A percentile compares a stretch with the other conserved stretches of the same genome.
These are phyloP conservation scores for Royoungia palumana DNA, from an alignment of 768 basidiomycete genomes.

Conservation along the genomic window DNA sequence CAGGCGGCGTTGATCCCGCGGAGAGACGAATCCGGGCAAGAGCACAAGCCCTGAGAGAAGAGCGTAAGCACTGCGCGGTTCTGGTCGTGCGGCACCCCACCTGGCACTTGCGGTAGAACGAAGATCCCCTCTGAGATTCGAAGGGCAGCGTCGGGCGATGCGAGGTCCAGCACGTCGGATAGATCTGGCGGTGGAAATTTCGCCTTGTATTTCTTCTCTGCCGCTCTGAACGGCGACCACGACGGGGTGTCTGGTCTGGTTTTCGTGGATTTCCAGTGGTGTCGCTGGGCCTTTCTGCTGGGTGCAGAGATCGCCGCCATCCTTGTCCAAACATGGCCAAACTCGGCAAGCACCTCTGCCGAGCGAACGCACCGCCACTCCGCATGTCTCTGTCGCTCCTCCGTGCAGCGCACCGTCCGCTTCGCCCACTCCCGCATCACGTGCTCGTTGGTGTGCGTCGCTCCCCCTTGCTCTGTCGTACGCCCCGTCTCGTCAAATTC, in stretches of 20 bases:
- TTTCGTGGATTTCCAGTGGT: slow-evolving; percentile 57
- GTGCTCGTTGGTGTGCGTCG: slow-evolving; percentile 14
- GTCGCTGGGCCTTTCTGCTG: slow-evolving; percentile 59
- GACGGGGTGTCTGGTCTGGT: slow-evolving; percentile 44
- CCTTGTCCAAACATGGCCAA: slow-evolving; percentile 28
- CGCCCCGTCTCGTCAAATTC: slow-evolving; percentile 24
- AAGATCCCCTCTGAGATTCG: slow-evolving; percentile 8
- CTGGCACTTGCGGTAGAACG: slow-evolving; percentile 36
- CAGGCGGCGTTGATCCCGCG: slow-evolving; percentile 61
- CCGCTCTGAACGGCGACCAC: slow-evolving; percentile 74
- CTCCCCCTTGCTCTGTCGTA: slow-evolving; percentile 15
- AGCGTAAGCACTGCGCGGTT: background rate
- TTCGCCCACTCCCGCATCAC: slow-evolving; percentile 6
- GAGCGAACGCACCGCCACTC: background rate
- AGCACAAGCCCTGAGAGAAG: slow-evolving; percentile 71
- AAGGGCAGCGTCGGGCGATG: slow-evolving; percentile 31
- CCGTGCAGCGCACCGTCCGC: slow-evolving; percentile 40
- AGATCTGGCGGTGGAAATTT: slow-evolving; percentile 77
- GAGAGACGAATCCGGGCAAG: slow-evolving; percentile 69
- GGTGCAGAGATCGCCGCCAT: slow-evolving; percentile 10
- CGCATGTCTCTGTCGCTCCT: slow-evolving; percentile 79
- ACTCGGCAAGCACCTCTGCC: slow-evolving; percentile 12
- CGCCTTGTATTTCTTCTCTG: slow-evolving; percentile 79
- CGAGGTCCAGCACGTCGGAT: slow-evolving; percentile 63
- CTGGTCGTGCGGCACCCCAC: slow-evolving; percentile 22